These are phyloP conservation scores for Botrytis elliptica DNA, from an alignment of 2,329 filamentous ascomycete species.

Conservation along the genomic window DNA sequence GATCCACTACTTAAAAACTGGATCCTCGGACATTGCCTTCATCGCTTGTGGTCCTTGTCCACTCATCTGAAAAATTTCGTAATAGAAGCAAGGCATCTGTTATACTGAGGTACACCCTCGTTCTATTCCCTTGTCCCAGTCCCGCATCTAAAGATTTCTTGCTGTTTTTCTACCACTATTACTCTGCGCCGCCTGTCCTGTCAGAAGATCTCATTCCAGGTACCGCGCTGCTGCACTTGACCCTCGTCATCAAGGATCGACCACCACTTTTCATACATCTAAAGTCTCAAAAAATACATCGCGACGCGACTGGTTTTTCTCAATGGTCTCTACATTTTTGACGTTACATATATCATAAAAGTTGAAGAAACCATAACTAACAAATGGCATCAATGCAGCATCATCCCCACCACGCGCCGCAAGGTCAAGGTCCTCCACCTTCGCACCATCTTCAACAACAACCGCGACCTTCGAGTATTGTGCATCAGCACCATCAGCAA, in stretches of 20 bases:
- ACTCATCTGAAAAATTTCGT: constrained; percentile 34
- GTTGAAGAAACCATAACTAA: constrained; percentile 32
- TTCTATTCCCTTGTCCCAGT: constrained; percentile 35
- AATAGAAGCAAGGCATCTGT: constrained; percentile 38
- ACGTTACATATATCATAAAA: constrained; percentile 30
- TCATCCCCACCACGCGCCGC: constrained; percentile 70
- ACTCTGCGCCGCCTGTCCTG: constrained; percentile 30
- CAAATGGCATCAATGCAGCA: constrained; percentile 54
- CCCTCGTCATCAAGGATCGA: constrained; percentile 40
- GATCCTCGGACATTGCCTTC: constrained; percentile 38
- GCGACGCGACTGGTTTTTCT: constrained; percentile 37
- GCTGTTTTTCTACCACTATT: constrained; percentile 27
- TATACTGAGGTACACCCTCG: constrained; percentile 40
- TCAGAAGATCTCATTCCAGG: constrained; percentile 35
- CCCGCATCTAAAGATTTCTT: constrained; percentile 23
- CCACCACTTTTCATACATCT: constrained; percentile 33
- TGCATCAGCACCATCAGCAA: constrained; percentile 67
- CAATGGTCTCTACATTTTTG: constrained; percentile 40
- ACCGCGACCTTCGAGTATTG: constrained; percentile 68
- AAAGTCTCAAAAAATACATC: constrained; percentile 37
- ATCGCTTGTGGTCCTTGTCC: constrained; percentile 31
- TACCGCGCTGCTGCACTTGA: constrained; percentile 35
- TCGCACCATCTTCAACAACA: constrained; percentile 62
- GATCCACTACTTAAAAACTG: constrained; percentile 35
- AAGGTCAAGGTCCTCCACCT: constrained; percentile 62